These are phyloP conservation scores for Chiua sp. DNA, from an alignment of 1,284 basidiomycete species.

Conservation along the genomic window DNA sequence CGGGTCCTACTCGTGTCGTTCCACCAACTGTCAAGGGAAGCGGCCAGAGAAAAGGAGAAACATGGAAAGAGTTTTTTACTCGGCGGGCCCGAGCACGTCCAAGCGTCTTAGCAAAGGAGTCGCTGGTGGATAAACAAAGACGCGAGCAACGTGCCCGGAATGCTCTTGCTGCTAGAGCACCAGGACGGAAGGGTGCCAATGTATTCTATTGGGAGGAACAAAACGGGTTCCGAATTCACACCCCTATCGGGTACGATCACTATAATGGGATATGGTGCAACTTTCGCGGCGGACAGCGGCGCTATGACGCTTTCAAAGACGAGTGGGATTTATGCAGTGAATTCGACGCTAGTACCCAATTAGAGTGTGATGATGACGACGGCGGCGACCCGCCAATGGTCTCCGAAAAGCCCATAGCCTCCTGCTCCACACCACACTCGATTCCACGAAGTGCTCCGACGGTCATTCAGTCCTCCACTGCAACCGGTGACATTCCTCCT, in stretches of 20 bases:
- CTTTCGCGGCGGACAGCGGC: background rate
- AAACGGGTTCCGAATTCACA: background rate
- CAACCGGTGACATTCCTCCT: too few relatives aligned
- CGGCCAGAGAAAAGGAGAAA: conserved; percentile 2
- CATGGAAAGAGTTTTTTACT: conserved; percentile 4
- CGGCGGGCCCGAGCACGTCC: background rate
- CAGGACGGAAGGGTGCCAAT: background rate
- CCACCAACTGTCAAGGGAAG: conserved; percentile 2
- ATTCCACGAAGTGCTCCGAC: background rate
- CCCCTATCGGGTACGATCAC: background rate
- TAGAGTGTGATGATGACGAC: background rate
- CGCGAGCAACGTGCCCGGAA: background rate
- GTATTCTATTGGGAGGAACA: conserved; percentile 6
- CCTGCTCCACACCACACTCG: background rate
- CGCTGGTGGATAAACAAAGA: background rate
- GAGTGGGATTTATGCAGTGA: conserved; percentile 8
- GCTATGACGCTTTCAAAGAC: background rate
- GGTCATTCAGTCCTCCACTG: too few relatives aligned
- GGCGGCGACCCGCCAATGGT: background rate
- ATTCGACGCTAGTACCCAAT: background rate
- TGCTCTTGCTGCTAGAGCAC: background rate
- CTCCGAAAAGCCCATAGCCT: background rate
- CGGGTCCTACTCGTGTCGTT: background rate
- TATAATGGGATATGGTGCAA: background rate
- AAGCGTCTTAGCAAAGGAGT: background rate